Conservation (phyloP, 1,139 yeast species). For the Candida albicans region DNA sequence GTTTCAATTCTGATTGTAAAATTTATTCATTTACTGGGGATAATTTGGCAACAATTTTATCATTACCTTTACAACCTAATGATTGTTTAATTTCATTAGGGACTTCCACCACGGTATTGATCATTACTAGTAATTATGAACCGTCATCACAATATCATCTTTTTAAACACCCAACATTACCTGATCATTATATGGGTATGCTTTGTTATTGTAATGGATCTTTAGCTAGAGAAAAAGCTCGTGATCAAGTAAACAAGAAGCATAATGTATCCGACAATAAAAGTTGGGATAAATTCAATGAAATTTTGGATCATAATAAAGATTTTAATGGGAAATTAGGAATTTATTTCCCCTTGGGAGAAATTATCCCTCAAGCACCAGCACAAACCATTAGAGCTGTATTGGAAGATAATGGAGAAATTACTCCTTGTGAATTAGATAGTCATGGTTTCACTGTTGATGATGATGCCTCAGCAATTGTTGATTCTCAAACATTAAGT, state of each 20-base stretch:
- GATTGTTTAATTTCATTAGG: slow-evolving; percentile 84
- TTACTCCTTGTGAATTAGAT: slow-evolving; percentile 20
- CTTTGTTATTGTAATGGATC: slow-evolving; percentile 92
- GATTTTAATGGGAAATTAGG: slow-evolving; percentile 54
- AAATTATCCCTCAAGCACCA: slow-evolving; percentile 79
- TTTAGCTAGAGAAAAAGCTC: slow-evolving; percentile 74
- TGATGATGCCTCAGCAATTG: slow-evolving; percentile 73
- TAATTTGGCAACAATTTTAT: slow-evolving; percentile 83
- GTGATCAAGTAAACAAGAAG: slow-evolving; percentile 61
- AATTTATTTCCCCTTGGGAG: slow-evolving; percentile 83
- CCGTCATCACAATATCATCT: slow-evolving; percentile 85
- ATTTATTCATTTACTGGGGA: slow-evolving; percentile 84
- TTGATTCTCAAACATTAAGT: slow-evolving; percentile 85
- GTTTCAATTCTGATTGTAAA: slow-evolving; percentile 52
- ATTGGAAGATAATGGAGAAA: slow-evolving; percentile 24
- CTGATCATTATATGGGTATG: slow-evolving; percentile 87
- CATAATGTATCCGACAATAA: slow-evolving; percentile 28
- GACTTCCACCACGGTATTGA: slow-evolving; percentile 82
- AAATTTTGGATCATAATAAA: slow-evolving; percentile 39
- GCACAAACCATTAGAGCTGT: slow-evolving; percentile 56
- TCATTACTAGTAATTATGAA: slow-evolving; percentile 73
- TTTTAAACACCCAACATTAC: slow-evolving; percentile 82
- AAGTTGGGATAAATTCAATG: slow-evolving; percentile 69
- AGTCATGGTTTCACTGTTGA: slow-evolving; percentile 45
- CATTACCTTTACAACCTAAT: slow-evolving; percentile 73